Conservation (phyloP, 2,329 filamentous ascomycete genomes). For the Verticillium alfalfae region DNA sequence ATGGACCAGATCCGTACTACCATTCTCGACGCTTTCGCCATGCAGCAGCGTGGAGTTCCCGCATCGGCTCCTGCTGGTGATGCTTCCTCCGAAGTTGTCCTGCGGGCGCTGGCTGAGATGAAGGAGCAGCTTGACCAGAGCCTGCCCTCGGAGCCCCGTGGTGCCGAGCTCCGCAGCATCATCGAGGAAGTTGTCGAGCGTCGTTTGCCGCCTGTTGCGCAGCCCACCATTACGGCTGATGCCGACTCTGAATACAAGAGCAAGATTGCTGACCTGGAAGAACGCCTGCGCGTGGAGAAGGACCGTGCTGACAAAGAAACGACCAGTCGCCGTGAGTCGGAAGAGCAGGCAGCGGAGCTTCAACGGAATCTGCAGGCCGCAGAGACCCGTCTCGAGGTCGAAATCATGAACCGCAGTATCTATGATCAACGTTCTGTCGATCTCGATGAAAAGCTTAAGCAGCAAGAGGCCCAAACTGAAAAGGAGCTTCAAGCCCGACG, state of each 20-base stretch:
- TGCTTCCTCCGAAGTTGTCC: conserved; percentile 35
- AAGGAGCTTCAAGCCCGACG: conserved; percentile 58
- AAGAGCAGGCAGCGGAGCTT: conserved; percentile 49
- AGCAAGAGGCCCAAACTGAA: conserved; percentile 59
- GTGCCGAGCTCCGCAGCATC: conserved; percentile 53
- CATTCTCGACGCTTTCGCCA: conserved; percentile 66
- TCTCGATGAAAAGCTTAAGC: conserved; percentile 62
- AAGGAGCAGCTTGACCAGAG: conserved; percentile 46
- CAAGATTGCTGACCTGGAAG: conserved; percentile 55
- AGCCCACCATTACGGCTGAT: conserved; percentile 31
- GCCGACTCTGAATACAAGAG: conserved; percentile 53
- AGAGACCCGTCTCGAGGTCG: conserved; percentile 54
- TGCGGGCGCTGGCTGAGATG: conserved; percentile 63
- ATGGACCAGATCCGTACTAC: conserved; percentile 75
- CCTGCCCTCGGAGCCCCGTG: conserved; percentile 31
- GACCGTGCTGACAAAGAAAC: conserved; percentile 43
- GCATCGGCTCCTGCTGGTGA: conserved; percentile 17
- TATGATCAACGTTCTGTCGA: conserved; percentile 59
- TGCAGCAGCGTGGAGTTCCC: conserved; percentile 41
- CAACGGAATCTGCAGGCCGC: conserved; percentile 49
- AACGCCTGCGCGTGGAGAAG: conserved; percentile 44
- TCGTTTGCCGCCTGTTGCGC: conserved; percentile 42
- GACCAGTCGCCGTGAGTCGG: conserved; percentile 41
- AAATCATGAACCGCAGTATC: conserved; percentile 55
- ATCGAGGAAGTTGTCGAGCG: conserved; percentile 58